phyloP scores from a whole-genome alignment of 805 yeast genomes.

The Kuraishia ogatae region DNA sequence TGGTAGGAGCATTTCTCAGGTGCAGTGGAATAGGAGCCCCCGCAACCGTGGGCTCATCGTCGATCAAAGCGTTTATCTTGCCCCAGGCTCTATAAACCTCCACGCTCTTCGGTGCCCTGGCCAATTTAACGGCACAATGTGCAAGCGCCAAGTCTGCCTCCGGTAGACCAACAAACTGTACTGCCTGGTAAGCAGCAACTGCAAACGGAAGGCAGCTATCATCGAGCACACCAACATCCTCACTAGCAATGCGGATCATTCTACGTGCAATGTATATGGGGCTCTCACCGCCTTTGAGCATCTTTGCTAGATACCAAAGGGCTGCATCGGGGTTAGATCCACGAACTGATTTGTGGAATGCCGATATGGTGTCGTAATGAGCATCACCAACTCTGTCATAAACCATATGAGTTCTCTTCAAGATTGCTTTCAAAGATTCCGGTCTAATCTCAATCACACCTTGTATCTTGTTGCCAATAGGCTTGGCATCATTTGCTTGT shows the following conservation, averaged over 20 bases:
- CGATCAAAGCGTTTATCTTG: constrained; percentile 49
- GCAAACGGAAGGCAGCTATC: constrained; percentile 82
- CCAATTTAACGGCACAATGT: constrained; percentile 88
- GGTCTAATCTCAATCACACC: constrained; percentile 27
- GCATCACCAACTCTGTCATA: constrained; percentile 87
- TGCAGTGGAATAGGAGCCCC: constrained; percentile 71
- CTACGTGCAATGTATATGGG: constrained; percentile 84
- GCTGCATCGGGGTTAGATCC: constrained; percentile 91
- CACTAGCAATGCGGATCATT: constrained; percentile 92
- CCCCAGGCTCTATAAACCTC: constrained; percentile 78
- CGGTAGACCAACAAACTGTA: constrained; percentile 88
- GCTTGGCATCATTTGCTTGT: constrained; percentile 17
- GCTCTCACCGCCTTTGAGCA: constrained; percentile 92
- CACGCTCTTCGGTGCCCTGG: constrained; percentile 79
- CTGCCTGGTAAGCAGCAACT: constrained; percentile 75
- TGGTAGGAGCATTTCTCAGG: constrained; percentile 90
- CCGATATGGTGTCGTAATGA: constrained; percentile 93
- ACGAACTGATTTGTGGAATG: constrained; percentile 87
- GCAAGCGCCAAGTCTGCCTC: constrained; percentile 86
- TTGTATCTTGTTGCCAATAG: background rate
- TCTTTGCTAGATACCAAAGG: constrained; percentile 73
- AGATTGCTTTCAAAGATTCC: constrained; percentile 28
- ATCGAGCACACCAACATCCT: constrained; percentile 85
- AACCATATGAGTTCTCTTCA: constrained; percentile 44
- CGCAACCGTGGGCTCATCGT: constrained; percentile 47